Conservation (phyloP, 148 eudicot genomes). For the Drosera capensis region DNA sequence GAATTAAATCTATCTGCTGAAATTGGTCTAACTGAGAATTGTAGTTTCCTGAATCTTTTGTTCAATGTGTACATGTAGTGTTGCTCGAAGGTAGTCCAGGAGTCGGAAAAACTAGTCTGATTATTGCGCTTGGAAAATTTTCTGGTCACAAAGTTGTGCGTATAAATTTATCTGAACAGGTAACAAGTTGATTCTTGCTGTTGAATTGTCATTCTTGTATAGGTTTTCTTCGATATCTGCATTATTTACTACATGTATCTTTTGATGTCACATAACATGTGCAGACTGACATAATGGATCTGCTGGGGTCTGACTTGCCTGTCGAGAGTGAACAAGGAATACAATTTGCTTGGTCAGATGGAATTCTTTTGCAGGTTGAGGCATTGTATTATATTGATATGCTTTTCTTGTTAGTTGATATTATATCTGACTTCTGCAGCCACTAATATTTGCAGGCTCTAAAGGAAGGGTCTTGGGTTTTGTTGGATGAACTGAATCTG, state of each 20-base stretch:
- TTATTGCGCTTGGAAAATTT: conserved; percentile 65
- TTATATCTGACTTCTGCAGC: background rate
- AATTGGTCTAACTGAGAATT: no score
- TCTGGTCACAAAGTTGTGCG: conserved; percentile 90
- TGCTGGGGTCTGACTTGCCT: conserved; percentile 95
- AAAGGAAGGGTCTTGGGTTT: conserved; percentile 88
- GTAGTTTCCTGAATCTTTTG: no score
- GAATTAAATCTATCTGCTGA: background rate
- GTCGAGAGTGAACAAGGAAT: conserved; percentile 80
- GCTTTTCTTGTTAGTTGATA: conserved; percentile 4
- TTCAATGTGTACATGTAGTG: conserved; percentile 52
- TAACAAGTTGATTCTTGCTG: no score
- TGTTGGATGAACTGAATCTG: conserved; percentile 90
- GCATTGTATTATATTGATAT: conserved; percentile 1
- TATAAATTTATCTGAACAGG: conserved; percentile 96
- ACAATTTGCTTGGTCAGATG: conserved; percentile 98
- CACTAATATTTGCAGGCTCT: conserved; percentile 45
- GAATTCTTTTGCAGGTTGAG: conserved; percentile 78
- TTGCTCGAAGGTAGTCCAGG: conserved; percentile 98
- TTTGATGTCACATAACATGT: conserved; percentile 8
- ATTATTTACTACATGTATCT: conserved; percentile 1
- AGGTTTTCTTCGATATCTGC: conserved; percentile 1
- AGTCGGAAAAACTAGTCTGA: conserved; percentile 91
- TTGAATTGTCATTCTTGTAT: background rate
- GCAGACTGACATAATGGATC: conserved; percentile 97